Conservation (phyloP, 2,329 filamentous ascomycete species). For the Chalaropsis ovoidea region DNA sequence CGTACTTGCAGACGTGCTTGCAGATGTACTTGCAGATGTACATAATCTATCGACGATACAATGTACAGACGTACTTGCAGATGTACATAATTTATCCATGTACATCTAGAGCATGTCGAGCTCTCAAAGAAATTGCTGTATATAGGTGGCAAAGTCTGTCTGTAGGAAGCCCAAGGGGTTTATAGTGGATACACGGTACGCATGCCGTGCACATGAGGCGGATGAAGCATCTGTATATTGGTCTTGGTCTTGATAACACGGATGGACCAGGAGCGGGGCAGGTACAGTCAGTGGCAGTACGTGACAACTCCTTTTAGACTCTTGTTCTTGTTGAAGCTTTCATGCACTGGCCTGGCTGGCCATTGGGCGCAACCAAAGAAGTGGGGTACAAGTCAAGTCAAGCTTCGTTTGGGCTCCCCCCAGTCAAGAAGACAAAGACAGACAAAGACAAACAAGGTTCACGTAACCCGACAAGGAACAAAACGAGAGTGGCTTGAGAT, state of each 20-base stretch:
- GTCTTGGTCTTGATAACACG: too few species aligned
- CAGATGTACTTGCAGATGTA: not conserved
- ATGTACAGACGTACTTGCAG: constrained; percentile 3
- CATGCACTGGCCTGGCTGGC: not conserved
- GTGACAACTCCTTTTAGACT: too few species aligned
- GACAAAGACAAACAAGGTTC: not conserved
- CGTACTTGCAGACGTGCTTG: not conserved
- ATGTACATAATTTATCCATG: not conserved
- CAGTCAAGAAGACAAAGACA: not conserved
- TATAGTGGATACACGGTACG: too few species aligned
- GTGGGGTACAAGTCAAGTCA: not conserved
- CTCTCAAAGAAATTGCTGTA: not conserved
- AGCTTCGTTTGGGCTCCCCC: not conserved
- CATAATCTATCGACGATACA: too few species aligned
- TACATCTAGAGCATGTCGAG: not conserved
- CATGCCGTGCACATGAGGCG: too few species aligned
- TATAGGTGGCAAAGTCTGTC: not conserved
- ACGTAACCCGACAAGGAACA: not conserved
- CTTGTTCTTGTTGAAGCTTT: too few species aligned
- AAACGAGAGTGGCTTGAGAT: not conserved
- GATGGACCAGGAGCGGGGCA: too few species aligned
- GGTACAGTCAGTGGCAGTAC: too few species aligned
- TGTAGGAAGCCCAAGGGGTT: not conserved
- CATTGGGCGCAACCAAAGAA: not conserved
- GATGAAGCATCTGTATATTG: too few species aligned